A percentile compares a stretch with the other conserved stretches of the same genome.
Conservation (phyloP, 495 filamentous ascomycete genomes). For the Penicillium bialowiezense region DNA sequence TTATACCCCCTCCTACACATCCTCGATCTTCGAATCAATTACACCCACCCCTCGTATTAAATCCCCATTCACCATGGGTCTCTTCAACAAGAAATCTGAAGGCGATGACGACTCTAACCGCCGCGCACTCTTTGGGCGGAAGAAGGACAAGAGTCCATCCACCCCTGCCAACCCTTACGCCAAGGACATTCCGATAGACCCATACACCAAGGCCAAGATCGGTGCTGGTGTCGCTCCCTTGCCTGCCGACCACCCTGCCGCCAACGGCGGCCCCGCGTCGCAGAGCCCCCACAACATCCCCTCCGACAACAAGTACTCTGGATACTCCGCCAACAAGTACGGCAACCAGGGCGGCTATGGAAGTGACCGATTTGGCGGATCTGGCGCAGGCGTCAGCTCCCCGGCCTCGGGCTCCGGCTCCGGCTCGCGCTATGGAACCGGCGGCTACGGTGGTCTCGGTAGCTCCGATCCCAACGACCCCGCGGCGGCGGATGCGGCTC, state of each 20-base stretch:
- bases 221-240: conserved; percentile 40
- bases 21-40: neutral
- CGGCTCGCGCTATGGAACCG: conserved; percentile 51
- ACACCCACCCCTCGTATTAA: conserved; percentile 4
- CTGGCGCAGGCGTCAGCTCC: conserved; percentile 24
- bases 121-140: conserved; percentile 56
- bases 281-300: conserved; percentile 30
- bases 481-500: conserved; percentile 46
- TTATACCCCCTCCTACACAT: neutral
- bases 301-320: conserved; percentile 49
- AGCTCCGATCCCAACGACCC: conserved; percentile 53
- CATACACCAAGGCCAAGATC: conserved; percentile 61
- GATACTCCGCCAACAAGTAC: conserved; percentile 61
- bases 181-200: conserved; percentile 55
- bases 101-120: conserved; percentile 57
- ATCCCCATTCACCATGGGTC: conserved; percentile 50
- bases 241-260: conserved; percentile 36
- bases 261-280: conserved; percentile 22
- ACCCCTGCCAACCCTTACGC: conserved; percentile 64
- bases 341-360: conserved; percentile 65
- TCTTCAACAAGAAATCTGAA: conserved; percentile 65
- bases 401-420: conserved; percentile 12
- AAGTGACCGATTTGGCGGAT: conserved; percentile 55
- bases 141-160: conserved; percentile 58
- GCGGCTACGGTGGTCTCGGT: conserved; percentile 74